A percentile compares a stretch with the other conserved stretches of the same genome.
Evolutionary conservation across 257 asterid species (phyloP).

Genomic region (Vinca minor): DNA sequence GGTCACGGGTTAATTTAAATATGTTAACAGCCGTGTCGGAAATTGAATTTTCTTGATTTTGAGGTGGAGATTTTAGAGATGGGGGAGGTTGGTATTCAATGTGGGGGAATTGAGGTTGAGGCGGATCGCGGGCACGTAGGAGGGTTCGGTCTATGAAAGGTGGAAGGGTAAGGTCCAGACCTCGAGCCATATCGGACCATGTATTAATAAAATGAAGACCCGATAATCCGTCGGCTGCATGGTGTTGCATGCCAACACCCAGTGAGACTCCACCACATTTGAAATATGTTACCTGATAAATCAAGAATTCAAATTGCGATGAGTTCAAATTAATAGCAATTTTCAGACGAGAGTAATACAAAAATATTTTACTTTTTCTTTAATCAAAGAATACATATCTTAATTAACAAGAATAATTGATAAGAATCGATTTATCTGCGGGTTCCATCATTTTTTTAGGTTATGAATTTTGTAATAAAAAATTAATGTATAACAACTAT

Average conservation of each 20-base stretch:
- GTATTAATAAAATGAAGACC: constrained; percentile 97
- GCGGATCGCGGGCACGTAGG: constrained; percentile 76
- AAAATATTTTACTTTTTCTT: too few species aligned
- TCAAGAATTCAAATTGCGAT: too few species aligned
- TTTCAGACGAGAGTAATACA: too few species aligned
- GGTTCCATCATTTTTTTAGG: too few species aligned
- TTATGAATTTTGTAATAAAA: too few species aligned
- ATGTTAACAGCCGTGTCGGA: constrained; percentile 48
- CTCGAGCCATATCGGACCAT: constrained; percentile 97
- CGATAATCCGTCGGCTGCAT: constrained; percentile 85
- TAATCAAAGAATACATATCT: too few species aligned
- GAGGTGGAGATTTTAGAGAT: constrained; percentile 28
- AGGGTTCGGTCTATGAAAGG: constrained; percentile 89
- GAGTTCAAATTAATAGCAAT: too few species aligned
- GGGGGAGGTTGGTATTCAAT: constrained; percentile 92
- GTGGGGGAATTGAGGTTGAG: constrained; percentile 73
- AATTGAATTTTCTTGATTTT: constrained; percentile 7
- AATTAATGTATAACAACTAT: too few species aligned
- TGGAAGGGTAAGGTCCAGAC: constrained; percentile 50
- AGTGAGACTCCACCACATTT: constrained; percentile 93
- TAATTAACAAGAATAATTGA: too few species aligned
- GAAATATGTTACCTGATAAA: constrained; percentile 78
- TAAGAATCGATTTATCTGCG: too few species aligned
- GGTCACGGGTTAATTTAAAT: constrained; percentile 54
- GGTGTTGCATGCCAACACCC: constrained; percentile 97